phyloP scores from a whole-genome alignment of 1,284 basidiomycete genomes.

The Apiotrichum akiyoshidainum region DNA sequence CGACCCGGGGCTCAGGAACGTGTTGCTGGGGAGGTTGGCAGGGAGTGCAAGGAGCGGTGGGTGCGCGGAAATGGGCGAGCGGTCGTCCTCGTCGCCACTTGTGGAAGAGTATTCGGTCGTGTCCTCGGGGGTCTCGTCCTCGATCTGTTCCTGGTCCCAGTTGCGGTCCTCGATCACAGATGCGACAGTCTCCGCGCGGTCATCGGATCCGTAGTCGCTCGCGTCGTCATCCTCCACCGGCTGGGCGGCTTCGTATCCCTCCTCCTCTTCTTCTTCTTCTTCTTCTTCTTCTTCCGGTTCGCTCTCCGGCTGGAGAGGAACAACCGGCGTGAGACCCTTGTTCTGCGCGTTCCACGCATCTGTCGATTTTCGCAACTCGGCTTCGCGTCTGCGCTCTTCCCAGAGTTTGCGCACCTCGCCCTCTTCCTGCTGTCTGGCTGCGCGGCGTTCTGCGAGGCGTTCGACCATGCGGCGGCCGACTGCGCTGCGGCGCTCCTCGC shows the following conservation, averaged over 20 bases:
- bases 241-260: no score
- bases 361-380: constrained; percentile 1
- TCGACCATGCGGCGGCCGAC: constrained; percentile 51
- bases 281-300: no score
- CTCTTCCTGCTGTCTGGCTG: constrained; percentile 41
- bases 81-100: no score
- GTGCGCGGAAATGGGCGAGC: no score
- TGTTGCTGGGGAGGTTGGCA: constrained; percentile 1
- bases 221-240: background rate
- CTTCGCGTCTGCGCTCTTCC: constrained; percentile 31
- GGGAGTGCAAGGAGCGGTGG: background rate
- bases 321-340: constrained; percentile 7
- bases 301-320: constrained; percentile 3
- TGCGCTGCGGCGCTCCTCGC: constrained; percentile 49
- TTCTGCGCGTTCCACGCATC: background rate
- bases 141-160: background rate
- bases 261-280: background rate
- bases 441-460: constrained; percentile 42
- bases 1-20: background rate
- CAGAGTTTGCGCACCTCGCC: constrained; percentile 38
- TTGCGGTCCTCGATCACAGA: background rate
- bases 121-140: background rate
- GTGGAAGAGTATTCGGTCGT: no score
- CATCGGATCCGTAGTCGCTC: background rate
- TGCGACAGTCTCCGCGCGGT: background rate